These are phyloP conservation scores for Grosmannia huntii DNA, from an alignment of 2,329 filamentous ascomycete genomes.

Conservation along the genomic window DNA sequence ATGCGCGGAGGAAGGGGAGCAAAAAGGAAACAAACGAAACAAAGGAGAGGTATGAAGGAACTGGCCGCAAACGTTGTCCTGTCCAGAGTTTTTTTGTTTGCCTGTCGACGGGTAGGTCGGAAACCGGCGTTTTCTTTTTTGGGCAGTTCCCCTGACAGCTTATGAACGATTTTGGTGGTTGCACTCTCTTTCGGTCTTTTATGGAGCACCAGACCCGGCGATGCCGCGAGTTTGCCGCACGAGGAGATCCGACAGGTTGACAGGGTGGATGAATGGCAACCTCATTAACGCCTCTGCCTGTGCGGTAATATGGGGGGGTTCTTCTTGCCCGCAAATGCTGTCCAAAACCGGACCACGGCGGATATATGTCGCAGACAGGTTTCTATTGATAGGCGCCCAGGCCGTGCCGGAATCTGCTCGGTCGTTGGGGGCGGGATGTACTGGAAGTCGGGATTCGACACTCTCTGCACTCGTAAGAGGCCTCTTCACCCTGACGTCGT, in stretches of 20 bases:
- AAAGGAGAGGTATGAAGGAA: background rate
- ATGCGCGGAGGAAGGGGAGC: background rate
- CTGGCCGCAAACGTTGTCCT: background rate
- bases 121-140: background rate
- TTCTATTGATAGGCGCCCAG: background rate
- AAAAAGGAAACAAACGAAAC: background rate
- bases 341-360: background rate
- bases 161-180: background rate
- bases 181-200: background rate
- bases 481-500: background rate
- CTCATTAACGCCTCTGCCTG: background rate
- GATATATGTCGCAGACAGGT: background rate
- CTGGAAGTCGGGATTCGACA: no score
- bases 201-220: background rate
- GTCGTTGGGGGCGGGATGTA: background rate
- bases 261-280: background rate
- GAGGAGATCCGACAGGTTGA: background rate
- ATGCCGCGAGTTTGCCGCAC: background rate
- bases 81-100: background rate
- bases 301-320: background rate
- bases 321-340: background rate
- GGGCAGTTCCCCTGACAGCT: background rate
- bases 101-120: background rate
- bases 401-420: background rate
- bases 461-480: background rate